phyloP scores from a whole-genome alignment of 768 basidiomycete genomes.

The Lactarius tabidus region DNA sequence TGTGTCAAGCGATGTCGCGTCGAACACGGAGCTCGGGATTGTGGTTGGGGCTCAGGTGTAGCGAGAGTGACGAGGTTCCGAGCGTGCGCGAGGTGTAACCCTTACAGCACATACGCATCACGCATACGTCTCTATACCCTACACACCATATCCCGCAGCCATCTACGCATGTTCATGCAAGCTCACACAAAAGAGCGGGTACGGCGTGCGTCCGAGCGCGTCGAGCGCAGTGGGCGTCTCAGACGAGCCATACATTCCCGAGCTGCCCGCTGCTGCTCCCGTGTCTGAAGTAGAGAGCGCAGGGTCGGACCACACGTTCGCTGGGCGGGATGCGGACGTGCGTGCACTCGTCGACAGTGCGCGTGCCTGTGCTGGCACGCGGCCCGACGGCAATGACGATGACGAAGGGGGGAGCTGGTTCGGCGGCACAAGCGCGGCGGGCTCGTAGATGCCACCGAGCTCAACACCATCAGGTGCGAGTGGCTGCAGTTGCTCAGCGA shows the following conservation, averaged over 20 bases:
- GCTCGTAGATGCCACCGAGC: constrained; percentile 13
- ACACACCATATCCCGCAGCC: constrained; percentile 77
- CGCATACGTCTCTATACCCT: constrained; percentile 84
- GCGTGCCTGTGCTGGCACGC: constrained; percentile 13
- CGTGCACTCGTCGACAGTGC: constrained; percentile 7
- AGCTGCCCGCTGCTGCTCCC: not conserved
- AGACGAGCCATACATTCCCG: not conserved
- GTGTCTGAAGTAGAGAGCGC: not conserved
- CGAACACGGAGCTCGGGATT: no score
- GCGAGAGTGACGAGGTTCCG: no score
- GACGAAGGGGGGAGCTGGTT: constrained; percentile 4
- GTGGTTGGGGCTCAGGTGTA: no score
- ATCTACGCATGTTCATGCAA: constrained; percentile 88
- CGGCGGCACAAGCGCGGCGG: constrained; percentile 7
- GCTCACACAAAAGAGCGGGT: constrained; percentile 73
- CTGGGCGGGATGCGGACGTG: not conserved
- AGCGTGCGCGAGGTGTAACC: no score
- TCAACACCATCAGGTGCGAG: constrained; percentile 6
- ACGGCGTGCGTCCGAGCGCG: constrained; percentile 51
- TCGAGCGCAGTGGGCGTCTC: constrained; percentile 15
- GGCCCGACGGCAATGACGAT: constrained; percentile 12
- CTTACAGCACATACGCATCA: constrained; percentile 29
- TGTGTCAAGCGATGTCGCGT: no score
- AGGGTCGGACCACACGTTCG: not conserved
- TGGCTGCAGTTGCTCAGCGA: constrained; percentile 34